phyloP scores from a whole-genome alignment of 2,329 filamentous ascomycete species.

The Leptographium lundbergii region DNA sequence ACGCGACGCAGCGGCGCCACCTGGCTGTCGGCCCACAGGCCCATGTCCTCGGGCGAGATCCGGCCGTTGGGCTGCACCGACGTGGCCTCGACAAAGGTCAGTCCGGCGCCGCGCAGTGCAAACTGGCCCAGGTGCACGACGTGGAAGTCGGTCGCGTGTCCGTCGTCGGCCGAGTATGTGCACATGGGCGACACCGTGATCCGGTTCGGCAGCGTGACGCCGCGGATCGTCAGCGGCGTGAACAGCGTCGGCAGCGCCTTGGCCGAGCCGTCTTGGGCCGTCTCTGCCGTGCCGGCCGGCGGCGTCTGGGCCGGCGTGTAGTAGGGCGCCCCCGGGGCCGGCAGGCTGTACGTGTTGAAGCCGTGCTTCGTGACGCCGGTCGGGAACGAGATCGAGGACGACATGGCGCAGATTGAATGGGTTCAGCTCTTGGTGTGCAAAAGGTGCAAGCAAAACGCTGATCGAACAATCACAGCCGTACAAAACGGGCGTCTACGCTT shows the following conservation, averaged over 20 bases:
- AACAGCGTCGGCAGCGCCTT: conserved; percentile 38
- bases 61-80: conserved; percentile 63
- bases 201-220: conserved; percentile 41
- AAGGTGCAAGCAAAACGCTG: no score
- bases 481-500: no score
- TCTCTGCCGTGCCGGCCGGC: conserved; percentile 35
- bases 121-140: conserved; percentile 72
- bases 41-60: conserved; percentile 68
- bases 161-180: conserved; percentile 41
- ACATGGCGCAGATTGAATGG: no score
- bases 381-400: background rate
- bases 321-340: conserved; percentile 33
- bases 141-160: conserved; percentile 71
- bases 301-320: conserved; percentile 43
- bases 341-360: conserved; percentile 17
- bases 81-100: conserved; percentile 69
- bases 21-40: conserved; percentile 77
- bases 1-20: conserved; percentile 58
- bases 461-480: no score
- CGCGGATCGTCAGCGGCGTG: conserved; percentile 41
- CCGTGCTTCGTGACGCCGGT: background rate
- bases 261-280: background rate
- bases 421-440: no score
- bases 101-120: conserved; percentile 58
- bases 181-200: conserved; percentile 50